Percentiles rank a stretch among this genome's conserved stretches.
Conservation (phyloP, 2,329 filamentous ascomycete genomes). For the Cytospora leucostoma region DNA sequence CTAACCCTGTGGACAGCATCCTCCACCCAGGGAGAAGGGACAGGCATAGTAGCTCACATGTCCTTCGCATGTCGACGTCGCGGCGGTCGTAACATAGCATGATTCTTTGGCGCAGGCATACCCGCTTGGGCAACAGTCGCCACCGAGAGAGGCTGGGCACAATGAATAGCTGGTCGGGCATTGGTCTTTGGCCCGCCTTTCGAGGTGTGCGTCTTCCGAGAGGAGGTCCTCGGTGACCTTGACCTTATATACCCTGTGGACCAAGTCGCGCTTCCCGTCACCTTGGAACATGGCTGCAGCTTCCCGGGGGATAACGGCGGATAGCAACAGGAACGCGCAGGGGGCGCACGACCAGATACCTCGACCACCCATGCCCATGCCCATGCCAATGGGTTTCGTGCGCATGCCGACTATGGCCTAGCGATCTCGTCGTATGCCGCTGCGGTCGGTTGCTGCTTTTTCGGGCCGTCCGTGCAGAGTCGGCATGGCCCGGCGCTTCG, state of each 20-base stretch:
- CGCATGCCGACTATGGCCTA: conserved; percentile 2
- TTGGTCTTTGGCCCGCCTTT: conserved; percentile 22
- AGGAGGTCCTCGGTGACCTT: conserved; percentile 27
- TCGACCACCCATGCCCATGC: conserved; percentile 24
- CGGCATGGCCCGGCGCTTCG: conserved; percentile 12
- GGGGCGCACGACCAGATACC: conserved; percentile 33
- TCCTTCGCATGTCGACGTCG: conserved; percentile 42
- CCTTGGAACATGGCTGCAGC: conserved; percentile 32
- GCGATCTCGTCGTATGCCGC: neutral
- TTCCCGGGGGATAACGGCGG: conserved; percentile 31
- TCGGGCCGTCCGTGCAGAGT: conserved; percentile 7
- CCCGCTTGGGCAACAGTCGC: conserved; percentile 50
- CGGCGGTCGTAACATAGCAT: conserved; percentile 50
- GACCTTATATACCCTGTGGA: conserved; percentile 34
- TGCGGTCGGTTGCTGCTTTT: conserved; percentile 13
- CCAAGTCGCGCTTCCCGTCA: conserved; percentile 29
- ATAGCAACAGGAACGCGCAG: conserved; percentile 32
- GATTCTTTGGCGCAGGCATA: conserved; percentile 51
- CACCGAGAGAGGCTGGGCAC: conserved; percentile 44
- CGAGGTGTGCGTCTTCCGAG: conserved; percentile 8
- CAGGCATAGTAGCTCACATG: conserved; percentile 44
- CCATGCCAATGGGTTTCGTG: conserved; percentile 15
- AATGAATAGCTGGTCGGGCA: conserved; percentile 31
- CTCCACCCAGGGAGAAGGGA: conserved; percentile 39
- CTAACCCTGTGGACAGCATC: conserved; percentile 37